These are phyloP conservation scores for Panicum virgatum DNA, from an alignment of 202 grass and related monocot species.

Conservation along the genomic window DNA sequence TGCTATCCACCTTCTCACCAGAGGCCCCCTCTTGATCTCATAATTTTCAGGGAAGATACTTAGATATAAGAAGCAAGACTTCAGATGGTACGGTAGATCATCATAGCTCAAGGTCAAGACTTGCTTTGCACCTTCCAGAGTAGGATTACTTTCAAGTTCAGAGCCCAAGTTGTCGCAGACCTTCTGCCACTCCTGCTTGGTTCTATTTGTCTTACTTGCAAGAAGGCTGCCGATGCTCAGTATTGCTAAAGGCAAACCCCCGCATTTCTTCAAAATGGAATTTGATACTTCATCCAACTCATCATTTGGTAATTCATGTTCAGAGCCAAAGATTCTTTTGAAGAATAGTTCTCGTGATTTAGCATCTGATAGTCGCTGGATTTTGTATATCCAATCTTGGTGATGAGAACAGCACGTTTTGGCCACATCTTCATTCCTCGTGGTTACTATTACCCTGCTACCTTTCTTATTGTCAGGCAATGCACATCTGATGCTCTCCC, in stretches of 20 bases:
- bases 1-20: conserved; percentile 58
- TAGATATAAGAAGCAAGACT: conserved; percentile 55
- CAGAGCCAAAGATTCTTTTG: conserved; percentile 31
- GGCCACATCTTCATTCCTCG: conserved; percentile 21
- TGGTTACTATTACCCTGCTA: conserved; percentile 50
- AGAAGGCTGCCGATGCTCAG: conserved; percentile 41
- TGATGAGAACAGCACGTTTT: conserved; percentile 15
- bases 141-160: conserved; percentile 39
- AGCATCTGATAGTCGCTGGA: conserved; percentile 22
- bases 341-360: conserved; percentile 28
- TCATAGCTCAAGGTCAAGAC: conserved; percentile 51
- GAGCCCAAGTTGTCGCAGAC: conserved; percentile 33
- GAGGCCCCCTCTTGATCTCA: conserved; percentile 34
- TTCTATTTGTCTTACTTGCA: conserved; percentile 33
- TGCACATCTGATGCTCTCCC: conserved; percentile 57
- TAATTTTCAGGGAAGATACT: conserved; percentile 49
- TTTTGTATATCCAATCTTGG: conserved; percentile 37
- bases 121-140: conserved; percentile 24
- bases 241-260: conserved; percentile 51
- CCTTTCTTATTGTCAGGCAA: conserved; percentile 39
- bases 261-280: conserved; percentile 43
- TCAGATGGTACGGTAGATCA: conserved; percentile 54
- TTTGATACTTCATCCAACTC: conserved; percentile 33
- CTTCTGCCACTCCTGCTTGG: conserved; percentile 35
- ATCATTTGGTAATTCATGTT: background rate